A percentile compares a stretch with the other conserved stretches of the same genome.
These are phyloP conservation scores for Stephanodiscus triporus DNA, from an alignment of 108 stramenopile genomes.

Conservation along the genomic window DNA sequence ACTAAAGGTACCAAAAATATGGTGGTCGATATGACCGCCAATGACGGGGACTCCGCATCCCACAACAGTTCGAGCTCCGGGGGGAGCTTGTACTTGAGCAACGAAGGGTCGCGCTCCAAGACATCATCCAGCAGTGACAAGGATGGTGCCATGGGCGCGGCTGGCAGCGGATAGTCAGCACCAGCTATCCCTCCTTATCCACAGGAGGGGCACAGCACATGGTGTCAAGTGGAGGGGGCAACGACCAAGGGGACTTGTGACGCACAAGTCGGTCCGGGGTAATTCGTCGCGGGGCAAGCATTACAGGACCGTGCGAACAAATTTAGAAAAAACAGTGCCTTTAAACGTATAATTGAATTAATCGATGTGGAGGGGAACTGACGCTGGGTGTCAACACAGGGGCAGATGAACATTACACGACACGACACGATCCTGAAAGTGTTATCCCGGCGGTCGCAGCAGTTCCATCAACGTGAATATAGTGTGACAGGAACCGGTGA, in stretches of 20 bases:
- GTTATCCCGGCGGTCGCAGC: too few species aligned
- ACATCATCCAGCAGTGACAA: neutral
- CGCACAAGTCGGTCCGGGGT: too few species aligned
- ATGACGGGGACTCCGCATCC: slow-evolving; percentile 2
- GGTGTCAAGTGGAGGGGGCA: too few species aligned
- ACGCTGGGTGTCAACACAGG: too few species aligned
- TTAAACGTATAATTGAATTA: too few species aligned
- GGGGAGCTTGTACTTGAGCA: neutral
- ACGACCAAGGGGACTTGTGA: too few species aligned
- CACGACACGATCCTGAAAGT: too few species aligned
- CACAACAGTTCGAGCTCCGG: neutral
- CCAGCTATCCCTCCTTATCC: neutral
- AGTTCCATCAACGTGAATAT: neutral
- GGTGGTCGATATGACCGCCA: neutral
- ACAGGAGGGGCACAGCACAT: neutral
- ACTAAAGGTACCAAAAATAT: neutral
- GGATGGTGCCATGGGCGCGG: too few species aligned
- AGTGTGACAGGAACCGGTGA: neutral
- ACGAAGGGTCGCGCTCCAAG: neutral
- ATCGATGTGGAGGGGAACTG: too few species aligned
- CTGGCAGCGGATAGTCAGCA: too few species aligned
- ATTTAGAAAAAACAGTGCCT: too few species aligned
- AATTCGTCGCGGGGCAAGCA: neutral
- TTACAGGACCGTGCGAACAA: neutral
- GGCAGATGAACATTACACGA: too few species aligned